Percentiles rank a stretch among this genome's conserved stretches.
phyloP scores from a whole-genome alignment of 176 grass and related monocot genomes.

The Bonia amplexicaulis region DNA sequence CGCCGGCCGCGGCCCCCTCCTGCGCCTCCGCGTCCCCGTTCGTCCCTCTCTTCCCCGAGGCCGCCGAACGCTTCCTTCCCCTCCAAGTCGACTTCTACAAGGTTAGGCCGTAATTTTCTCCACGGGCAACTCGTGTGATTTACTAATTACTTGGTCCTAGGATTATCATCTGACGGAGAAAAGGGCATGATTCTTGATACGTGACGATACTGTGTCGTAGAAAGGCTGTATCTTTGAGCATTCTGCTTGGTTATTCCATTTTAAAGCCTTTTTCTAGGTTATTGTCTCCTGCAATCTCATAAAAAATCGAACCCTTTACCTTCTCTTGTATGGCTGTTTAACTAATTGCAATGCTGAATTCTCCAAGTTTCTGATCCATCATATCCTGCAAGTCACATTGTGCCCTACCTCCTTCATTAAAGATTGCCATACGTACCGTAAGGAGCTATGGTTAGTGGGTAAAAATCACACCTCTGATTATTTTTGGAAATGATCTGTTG shows the following conservation, averaged over 20 bases:
- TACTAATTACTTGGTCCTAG: neutral
- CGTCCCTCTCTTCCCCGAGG: constrained; percentile 55
- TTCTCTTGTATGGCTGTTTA: neutral
- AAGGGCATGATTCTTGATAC: neutral
- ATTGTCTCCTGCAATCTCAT: neutral
- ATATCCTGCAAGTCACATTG: neutral
- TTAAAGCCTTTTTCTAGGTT: neutral
- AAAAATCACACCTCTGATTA: neutral
- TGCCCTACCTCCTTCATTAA: neutral
- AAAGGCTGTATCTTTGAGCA: neutral
- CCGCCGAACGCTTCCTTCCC: constrained; percentile 50
- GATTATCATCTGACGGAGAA: neutral
- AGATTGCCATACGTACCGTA: neutral
- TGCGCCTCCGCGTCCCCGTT: constrained; percentile 19
- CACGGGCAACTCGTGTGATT: neutral
- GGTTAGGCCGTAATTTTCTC: constrained; percentile 26
- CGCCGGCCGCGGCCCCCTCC: neutral
- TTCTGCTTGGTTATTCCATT: neutral
- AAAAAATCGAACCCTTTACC: neutral
- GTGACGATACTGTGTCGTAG: neutral
- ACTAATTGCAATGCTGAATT: neutral
- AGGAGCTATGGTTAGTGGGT: neutral
- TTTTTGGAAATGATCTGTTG: neutral
- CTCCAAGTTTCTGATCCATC: neutral
- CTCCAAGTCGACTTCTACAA: constrained; percentile 86